phyloP scores from a whole-genome alignment of 1,139 yeast species.

The Zhuliangozyma blackwelliae region DNA sequence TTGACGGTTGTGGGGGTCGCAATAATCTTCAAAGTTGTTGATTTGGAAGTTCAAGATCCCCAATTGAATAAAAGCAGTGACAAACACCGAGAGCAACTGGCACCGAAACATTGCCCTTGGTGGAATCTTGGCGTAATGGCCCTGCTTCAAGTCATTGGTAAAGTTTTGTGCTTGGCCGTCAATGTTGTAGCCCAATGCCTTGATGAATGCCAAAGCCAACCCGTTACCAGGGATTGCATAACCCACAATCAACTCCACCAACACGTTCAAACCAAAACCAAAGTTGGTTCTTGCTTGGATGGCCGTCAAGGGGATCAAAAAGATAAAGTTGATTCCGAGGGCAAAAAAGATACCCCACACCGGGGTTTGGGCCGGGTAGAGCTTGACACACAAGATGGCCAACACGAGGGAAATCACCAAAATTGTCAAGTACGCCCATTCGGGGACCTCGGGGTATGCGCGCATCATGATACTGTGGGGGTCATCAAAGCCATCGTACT shows the following conservation, averaged over 20 bases:
- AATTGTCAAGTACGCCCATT: constrained; percentile 50
- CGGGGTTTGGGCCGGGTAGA: constrained; percentile 47
- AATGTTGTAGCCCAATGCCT: constrained; percentile 54
- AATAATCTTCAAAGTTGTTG: constrained; percentile 42
- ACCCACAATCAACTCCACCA: constrained; percentile 57
- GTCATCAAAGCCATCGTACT: constrained; percentile 29
- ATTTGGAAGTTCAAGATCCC: constrained; percentile 55
- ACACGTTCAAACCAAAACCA: constrained; percentile 48
- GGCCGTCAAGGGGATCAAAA: constrained; percentile 48
- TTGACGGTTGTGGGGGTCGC: constrained; percentile 39
- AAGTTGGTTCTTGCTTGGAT: constrained; percentile 51
- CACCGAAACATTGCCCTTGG: constrained; percentile 60
- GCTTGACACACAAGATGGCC: constrained; percentile 44
- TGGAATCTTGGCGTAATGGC: constrained; percentile 56
- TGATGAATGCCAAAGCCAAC: constrained; percentile 51
- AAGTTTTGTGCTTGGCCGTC: constrained; percentile 55
- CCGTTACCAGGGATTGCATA: constrained; percentile 62
- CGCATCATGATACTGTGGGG: constrained; percentile 56
- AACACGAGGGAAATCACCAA: constrained; percentile 45
- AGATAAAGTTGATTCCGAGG: constrained; percentile 48
- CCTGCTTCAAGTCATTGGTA: constrained; percentile 51
- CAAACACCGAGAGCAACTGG: constrained; percentile 43
- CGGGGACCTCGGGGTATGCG: constrained; percentile 57
- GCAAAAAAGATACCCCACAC: constrained; percentile 58
- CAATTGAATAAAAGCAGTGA: constrained; percentile 45